Conservation (phyloP, 306 rosid genomes). For the Acacia acuminata region DNA sequence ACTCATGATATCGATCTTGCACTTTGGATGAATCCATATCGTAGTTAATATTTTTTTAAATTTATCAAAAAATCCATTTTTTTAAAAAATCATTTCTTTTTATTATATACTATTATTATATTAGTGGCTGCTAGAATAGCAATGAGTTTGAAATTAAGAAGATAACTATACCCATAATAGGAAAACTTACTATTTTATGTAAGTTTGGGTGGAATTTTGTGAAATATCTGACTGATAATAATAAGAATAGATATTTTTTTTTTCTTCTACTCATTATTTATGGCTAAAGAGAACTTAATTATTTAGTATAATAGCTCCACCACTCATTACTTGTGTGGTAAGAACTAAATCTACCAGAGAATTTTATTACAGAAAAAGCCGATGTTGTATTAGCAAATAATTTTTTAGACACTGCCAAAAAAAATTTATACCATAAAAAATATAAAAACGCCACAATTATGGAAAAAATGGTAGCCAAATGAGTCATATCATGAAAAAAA, state of each 20-base stretch:
- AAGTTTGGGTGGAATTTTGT: not conserved
- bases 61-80: no score
- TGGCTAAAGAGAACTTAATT: not conserved
- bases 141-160: not conserved
- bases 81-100: no score
- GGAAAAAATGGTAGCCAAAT: not conserved
- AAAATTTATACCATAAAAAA: not conserved
- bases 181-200: not conserved
- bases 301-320: not conserved
- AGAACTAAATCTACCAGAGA: not conserved
- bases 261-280: not conserved
- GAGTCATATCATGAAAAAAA: not conserved
- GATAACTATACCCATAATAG: not conserved
- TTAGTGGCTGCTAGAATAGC: not conserved
- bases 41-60: not conserved
- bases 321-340: not conserved
- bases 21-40: not conserved
- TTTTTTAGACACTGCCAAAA: not conserved
- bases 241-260: slow-evolving; percentile 6
- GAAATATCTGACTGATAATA: slow-evolving; percentile 4
- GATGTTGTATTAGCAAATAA: not conserved
- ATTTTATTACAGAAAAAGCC: not conserved
- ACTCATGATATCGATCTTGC: no score
- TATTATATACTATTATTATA: not conserved
- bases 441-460: no score